Evolutionary conservation across 257 asterid species (phyloP), one percentile per base, ranked within the genome.

Genomic region (Petunia secreta): DNA sequence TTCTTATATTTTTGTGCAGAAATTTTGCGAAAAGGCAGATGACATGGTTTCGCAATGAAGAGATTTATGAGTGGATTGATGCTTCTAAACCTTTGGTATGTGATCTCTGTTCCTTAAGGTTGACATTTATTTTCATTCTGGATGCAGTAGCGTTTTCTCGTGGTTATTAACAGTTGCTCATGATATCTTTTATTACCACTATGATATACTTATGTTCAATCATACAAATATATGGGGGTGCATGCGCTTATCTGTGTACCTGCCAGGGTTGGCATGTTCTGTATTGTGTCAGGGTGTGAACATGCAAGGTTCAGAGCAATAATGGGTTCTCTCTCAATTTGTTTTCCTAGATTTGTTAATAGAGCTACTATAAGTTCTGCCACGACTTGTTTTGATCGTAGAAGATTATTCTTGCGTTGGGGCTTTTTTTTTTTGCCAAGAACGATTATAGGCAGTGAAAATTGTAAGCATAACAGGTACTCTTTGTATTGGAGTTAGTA

Each of bases 21-120:
- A 94, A 95, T 71, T 95, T 95, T 80, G 98, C 99, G 4, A 95
- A 91, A 86, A 90, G 97, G 88, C 99, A 95, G 84, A 80, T 96
- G 88, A 92, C 98, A 11, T 96, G 99, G 99, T 96, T 93, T 78
- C 92, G 98, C 54, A 96, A 94, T n/a, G 98, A 96, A 83, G 93
- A 93, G 79, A 87, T 92, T 82, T 96, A 96, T 90, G 93, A 90
- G 55, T 94, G 99, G 99, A 89, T 96, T 75, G 91, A 94, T 89
- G 99, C 98, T 79, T 91, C 98, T 38, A 89, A 87, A 81, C 97
- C 98, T 66, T 68, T 94, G 95, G 99, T 95, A 92, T 52, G 89
- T 63, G 67, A 79, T 54, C 71, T 79, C 64, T 36, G 46, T 39
- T 55, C n/a, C 69, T n/a, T 63, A 3, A 78, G 48, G 62, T 46